phyloP scores from a whole-genome alignment of 345 rosid species.

The Aquilaria yunnanensis region DNA sequence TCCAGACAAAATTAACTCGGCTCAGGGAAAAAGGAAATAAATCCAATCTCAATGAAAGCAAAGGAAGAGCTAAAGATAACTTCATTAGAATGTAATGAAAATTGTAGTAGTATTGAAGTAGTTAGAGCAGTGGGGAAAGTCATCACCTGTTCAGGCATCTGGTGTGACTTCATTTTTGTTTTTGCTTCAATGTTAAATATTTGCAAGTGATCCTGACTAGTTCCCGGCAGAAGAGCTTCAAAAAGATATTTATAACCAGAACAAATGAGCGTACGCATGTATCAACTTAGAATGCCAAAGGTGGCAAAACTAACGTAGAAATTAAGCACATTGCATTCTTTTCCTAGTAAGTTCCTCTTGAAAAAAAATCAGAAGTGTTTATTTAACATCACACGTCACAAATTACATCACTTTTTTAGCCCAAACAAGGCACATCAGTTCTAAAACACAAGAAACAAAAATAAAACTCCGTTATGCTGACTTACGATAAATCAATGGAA shows the following conservation, averaged over 20 bases:
- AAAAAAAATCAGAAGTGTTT: no score
- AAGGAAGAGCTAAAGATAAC: background rate
- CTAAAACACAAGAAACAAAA: no score
- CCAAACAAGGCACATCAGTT: no score
- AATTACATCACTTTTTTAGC: no score
- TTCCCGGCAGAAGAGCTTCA: slow-evolving; percentile 89
- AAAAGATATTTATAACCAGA: slow-evolving; percentile 4
- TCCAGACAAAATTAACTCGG: slow-evolving; percentile 1
- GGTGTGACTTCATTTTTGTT: slow-evolving; percentile 83
- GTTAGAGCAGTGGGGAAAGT: background rate
- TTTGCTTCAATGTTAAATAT: slow-evolving; percentile 95
- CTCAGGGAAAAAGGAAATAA: background rate
- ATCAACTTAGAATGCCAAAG: background rate
- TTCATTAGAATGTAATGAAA: background rate
- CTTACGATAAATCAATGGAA: no score
- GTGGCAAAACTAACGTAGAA: background rate
- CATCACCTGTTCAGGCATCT: slow-evolving; percentile 92
- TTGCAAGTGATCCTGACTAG: slow-evolving; percentile 93
- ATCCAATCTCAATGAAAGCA: slow-evolving; percentile 1
- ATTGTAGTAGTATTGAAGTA: no score
- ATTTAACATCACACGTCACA: no score
- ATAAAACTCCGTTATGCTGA: no score
- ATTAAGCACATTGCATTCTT: no score
- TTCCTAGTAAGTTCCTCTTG: no score
- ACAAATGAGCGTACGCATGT: background rate